A percentile compares a stretch with the other conserved stretches of the same genome.
Conservation (phyloP, 2,329 filamentous ascomycete species). For the Achaetomium macrosporum region DNA sequence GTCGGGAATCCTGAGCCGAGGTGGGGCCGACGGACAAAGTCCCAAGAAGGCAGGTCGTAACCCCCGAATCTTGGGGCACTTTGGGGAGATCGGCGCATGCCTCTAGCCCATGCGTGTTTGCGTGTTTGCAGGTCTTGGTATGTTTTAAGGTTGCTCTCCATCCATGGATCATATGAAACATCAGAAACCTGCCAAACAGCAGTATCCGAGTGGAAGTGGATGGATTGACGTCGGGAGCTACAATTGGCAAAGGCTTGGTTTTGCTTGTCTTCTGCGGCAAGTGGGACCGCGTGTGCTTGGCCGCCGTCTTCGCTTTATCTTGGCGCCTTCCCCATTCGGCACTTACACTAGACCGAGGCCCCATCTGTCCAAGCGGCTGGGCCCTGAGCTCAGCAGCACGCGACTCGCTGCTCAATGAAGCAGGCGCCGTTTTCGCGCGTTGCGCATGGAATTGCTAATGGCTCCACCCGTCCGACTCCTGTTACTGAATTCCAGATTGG, state of each 20-base stretch:
- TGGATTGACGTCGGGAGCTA: neutral
- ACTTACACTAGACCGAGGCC: neutral
- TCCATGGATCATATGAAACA: neutral
- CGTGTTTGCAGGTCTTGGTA: too few relatives aligned
- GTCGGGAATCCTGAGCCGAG: neutral
- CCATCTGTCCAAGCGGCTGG: neutral
- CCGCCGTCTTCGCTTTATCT: neutral
- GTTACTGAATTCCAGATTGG: too few relatives aligned
- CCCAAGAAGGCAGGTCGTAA: conserved; percentile 11
- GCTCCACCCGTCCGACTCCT: too few relatives aligned
- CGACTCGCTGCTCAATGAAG: neutral
- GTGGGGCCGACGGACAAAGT: neutral
- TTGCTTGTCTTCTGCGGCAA: conserved; percentile 10
- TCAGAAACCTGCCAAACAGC: neutral
- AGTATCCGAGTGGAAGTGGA: neutral
- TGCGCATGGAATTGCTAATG: too few relatives aligned
- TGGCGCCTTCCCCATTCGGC: conserved; percentile 12
- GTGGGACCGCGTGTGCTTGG: conserved; percentile 1
- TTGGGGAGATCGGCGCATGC: neutral
- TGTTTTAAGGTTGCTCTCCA: too few relatives aligned
- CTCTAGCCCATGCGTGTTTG: neutral
- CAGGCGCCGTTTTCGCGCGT: neutral
- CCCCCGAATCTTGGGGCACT: neutral
- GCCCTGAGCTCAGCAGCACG: neutral
- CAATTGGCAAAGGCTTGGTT: neutral